These are phyloP conservation scores for Fusarium circinatum DNA, from an alignment of 2,329 filamentous ascomycete species.

Conservation along the genomic window DNA sequence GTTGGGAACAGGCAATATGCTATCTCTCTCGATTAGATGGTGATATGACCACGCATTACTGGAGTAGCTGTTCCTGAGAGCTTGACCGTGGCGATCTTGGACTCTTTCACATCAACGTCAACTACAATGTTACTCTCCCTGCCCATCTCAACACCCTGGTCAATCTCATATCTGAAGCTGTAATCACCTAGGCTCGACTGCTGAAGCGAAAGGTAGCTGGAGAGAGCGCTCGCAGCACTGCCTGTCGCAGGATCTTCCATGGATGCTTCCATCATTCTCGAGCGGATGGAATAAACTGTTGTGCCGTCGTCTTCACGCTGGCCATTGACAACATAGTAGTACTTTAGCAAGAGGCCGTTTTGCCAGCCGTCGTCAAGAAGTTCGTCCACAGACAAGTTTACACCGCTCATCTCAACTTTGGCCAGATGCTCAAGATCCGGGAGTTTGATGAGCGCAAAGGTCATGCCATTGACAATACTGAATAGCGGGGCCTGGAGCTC, in stretches of 20 bases:
- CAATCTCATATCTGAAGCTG: conserved; percentile 60
- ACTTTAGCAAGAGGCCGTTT: conserved; percentile 61
- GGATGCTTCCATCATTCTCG: conserved; percentile 67
- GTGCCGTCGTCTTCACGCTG: conserved; percentile 43
- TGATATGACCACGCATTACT: conserved; percentile 50
- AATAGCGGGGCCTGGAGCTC: conserved; percentile 60
- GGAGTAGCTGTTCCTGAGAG: conserved; percentile 50
- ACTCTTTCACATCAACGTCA: conserved; percentile 51
- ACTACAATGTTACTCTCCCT: conserved; percentile 63
- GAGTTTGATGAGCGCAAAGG: conserved; percentile 74
- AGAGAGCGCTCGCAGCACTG: conserved; percentile 68
- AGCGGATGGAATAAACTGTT: conserved; percentile 55
- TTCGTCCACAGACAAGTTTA: conserved; percentile 47
- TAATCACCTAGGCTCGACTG: conserved; percentile 47
- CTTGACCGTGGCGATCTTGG: conserved; percentile 45
- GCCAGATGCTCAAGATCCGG: conserved; percentile 68
- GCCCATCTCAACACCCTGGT: conserved; percentile 76
- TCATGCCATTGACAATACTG: conserved; percentile 79
- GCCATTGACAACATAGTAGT: conserved; percentile 66
- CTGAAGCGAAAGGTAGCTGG: conserved; percentile 62
- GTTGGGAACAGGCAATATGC: not conserved
- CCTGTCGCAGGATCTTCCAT: conserved; percentile 72
- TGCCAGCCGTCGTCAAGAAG: conserved; percentile 67
- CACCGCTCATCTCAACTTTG: conserved; percentile 47
- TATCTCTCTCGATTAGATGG: conserved; percentile 31